phyloP scores from a whole-genome alignment of 306 rosid genomes.

The Lotus japonicus region DNA sequence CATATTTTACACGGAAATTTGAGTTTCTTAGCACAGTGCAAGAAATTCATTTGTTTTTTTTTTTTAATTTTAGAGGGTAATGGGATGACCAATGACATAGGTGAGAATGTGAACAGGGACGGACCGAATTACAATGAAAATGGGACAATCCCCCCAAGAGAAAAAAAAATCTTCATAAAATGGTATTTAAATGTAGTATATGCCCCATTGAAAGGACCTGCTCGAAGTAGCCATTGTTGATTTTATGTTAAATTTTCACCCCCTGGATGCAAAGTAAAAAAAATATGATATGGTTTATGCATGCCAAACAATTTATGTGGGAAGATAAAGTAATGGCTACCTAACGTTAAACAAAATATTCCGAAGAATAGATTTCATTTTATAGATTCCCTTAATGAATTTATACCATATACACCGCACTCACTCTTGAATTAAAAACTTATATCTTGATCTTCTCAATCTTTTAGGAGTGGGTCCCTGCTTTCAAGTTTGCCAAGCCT shows the following conservation, averaged over 20 bases:
- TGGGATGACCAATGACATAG: not conserved
- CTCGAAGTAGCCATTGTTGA: no score
- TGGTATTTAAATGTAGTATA: no score
- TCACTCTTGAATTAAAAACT: not conserved
- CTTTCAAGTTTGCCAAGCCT: slow-evolving; percentile 68
- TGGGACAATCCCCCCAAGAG: no score
- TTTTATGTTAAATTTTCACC: no score
- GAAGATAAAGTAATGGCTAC: not conserved
- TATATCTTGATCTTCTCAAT: slow-evolving; percentile 15
- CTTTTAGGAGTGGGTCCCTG: slow-evolving; percentile 86
- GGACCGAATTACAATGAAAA: no score
- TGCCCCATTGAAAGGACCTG: no score
- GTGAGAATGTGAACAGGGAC: not conserved
- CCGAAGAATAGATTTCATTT: not conserved
- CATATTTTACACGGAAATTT: slow-evolving; percentile 1
- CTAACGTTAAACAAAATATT: not conserved
- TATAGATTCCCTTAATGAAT: not conserved
- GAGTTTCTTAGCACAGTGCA: not conserved
- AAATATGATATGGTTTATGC: not conserved
- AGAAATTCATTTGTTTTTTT: not conserved
- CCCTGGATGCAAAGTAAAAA: not conserved
- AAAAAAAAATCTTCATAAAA: no score
- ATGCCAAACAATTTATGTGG: not conserved
- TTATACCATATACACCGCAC: not conserved
- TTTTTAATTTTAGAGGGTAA: not conserved